Percentiles rank a stretch among this genome's conserved stretches.
These are phyloP conservation scores for Cercospora sp. DNA, from an alignment of 2,329 filamentous ascomycete genomes.

Conservation along the genomic window DNA sequence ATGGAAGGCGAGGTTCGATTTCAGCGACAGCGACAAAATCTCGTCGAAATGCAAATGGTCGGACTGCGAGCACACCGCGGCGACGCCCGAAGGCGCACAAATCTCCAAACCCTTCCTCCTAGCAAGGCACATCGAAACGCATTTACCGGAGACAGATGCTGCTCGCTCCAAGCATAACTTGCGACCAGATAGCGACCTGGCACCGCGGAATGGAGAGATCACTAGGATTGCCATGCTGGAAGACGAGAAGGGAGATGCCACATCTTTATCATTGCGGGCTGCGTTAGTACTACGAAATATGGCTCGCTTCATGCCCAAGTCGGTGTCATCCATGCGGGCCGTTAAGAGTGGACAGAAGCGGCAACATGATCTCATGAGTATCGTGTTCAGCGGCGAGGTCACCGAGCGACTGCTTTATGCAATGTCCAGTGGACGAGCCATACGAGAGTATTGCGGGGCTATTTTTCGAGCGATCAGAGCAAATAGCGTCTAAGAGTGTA, in stretches of 20 bases:
- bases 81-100: constrained; percentile 29
- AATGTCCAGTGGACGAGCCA: constrained; percentile 29
- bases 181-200: constrained; percentile 20
- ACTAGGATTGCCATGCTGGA: constrained; percentile 48
- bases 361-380: constrained; percentile 26
- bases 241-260: constrained; percentile 59
- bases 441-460: constrained; percentile 29
- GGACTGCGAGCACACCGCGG: constrained; percentile 60
- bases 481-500: constrained; percentile 16
- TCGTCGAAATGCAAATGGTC: constrained; percentile 66
- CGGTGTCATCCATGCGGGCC: constrained; percentile 14
- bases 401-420: constrained; percentile 30
- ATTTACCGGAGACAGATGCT: constrained; percentile 54
- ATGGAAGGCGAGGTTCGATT: constrained; percentile 31
- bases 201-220: constrained; percentile 19
- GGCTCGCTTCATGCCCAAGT: constrained; percentile 52
- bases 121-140: constrained; percentile 64
- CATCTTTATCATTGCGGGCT: constrained; percentile 75
- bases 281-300: constrained; percentile 78
- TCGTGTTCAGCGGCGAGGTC: constrained; percentile 29
- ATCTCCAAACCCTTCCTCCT: constrained; percentile 32
- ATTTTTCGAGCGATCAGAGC: constrained; percentile 28
- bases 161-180: constrained; percentile 35
- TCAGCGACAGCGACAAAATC: constrained; percentile 38
- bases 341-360: constrained; percentile 21